A percentile compares a stretch with the other conserved stretches of the same genome.
phyloP scores from a whole-genome alignment of 2,329 filamentous ascomycete genomes.

The Fusarium sp. region DNA sequence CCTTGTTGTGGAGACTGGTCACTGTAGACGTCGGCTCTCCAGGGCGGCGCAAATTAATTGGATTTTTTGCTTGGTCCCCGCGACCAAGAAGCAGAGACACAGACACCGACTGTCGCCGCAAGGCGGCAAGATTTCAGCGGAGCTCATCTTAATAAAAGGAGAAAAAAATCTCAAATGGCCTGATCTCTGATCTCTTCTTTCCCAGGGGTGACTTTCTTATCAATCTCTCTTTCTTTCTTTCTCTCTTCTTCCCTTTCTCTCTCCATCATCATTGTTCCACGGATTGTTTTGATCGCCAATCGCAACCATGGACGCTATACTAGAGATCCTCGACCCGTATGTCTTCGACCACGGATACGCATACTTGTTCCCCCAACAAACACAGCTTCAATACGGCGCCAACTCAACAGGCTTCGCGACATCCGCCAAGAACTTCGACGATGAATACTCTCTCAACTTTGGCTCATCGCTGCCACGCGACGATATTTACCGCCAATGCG shows the following conservation, averaged over 20 bases:
- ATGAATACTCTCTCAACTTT: slow-evolving; percentile 33
- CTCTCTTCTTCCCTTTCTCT: not conserved
- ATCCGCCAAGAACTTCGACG: slow-evolving; percentile 21
- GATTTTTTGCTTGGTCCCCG: not conserved
- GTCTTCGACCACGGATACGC: slow-evolving; percentile 56
- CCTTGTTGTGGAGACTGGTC: slow-evolving; percentile 22
- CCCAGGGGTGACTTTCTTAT: slow-evolving; percentile 13
- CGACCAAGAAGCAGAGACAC: not conserved
- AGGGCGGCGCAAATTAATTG: slow-evolving; percentile 24
- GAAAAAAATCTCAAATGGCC: slow-evolving; percentile 23
- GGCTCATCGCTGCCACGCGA: slow-evolving; percentile 54
- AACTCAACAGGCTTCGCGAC: slow-evolving; percentile 33
- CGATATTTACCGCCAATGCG: slow-evolving; percentile 54
- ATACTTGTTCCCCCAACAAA: slow-evolving; percentile 50
- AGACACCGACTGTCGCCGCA: slow-evolving; percentile 13
- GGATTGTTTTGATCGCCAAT: not conserved
- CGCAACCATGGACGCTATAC: slow-evolving; percentile 52
- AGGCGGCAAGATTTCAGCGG: slow-evolving; percentile 26
- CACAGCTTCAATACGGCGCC: slow-evolving; percentile 21
- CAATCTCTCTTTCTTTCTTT: not conserved
- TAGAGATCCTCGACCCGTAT: slow-evolving; percentile 56
- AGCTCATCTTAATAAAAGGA: slow-evolving; percentile 22
- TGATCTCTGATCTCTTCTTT: slow-evolving; percentile 1
- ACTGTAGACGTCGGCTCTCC: not conserved
- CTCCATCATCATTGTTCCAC: not conserved